A percentile compares a stretch with the other conserved stretches of the same genome.
phyloP scores from a whole-genome alignment of 345 rosid genomes.

The Arabidopsis arenosa region DNA sequence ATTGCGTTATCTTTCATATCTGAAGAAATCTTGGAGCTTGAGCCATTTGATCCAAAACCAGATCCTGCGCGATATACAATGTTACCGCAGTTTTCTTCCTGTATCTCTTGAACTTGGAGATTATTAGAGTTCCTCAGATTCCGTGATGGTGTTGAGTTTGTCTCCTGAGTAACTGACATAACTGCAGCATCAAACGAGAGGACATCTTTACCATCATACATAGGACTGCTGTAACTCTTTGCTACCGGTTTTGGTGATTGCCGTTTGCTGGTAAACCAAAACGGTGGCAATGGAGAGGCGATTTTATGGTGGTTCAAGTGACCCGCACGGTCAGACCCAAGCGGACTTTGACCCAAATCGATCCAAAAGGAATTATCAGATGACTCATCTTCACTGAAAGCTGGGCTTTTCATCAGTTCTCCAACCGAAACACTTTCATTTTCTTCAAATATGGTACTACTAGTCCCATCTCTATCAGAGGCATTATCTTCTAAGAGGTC shows the following conservation, averaged over 20 bases:
- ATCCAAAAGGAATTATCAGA: conserved; percentile 91
- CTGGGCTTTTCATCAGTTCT: conserved; percentile 84
- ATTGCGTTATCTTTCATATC: conserved; percentile 87
- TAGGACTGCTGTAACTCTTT: conserved; percentile 71
- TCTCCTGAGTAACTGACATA: conserved; percentile 76
- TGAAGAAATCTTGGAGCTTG: conserved; percentile 51
- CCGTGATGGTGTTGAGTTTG: conserved; percentile 48
- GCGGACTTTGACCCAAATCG: conserved; percentile 92
- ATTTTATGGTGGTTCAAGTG: conserved; percentile 60
- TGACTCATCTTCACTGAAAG: conserved; percentile 92
- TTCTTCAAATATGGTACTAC: conserved; percentile 83
- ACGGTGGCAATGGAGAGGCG: conserved; percentile 74
- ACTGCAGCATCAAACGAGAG: conserved; percentile 93
- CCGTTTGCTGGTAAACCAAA: conserved; percentile 68
- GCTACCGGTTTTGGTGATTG: conserved; percentile 66
- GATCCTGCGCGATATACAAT: conserved; percentile 47
- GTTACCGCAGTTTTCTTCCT: conserved; percentile 59
- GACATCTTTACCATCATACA: conserved; percentile 69
- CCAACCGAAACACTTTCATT: conserved; percentile 78
- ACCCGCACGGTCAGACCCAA: conserved; percentile 66
- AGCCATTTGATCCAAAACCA: conserved; percentile 57
- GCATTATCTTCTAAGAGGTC: conserved; percentile 72
- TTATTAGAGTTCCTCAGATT: conserved; percentile 30
- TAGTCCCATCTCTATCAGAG: conserved; percentile 74
- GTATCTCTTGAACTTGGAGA: conserved; percentile 56